Conservation (phyloP, 805 yeast species). For the Kurtzmaniella cleridarum region DNA sequence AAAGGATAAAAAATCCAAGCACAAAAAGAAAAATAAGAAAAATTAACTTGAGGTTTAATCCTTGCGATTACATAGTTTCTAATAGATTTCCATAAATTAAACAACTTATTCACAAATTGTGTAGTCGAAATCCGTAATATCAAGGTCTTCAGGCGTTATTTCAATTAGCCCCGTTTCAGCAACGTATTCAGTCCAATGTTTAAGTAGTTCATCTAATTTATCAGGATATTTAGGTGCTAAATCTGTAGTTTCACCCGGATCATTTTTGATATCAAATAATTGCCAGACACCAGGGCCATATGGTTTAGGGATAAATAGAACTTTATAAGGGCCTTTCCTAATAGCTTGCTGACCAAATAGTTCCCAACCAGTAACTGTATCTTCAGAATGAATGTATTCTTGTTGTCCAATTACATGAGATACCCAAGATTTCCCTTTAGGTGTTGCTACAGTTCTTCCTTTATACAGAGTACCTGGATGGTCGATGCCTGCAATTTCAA, state of each 20-base stretch:
- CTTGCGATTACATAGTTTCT: not conserved
- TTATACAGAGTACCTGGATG: constrained; percentile 39
- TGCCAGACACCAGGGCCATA: constrained; percentile 40
- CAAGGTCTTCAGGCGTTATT: constrained; percentile 11
- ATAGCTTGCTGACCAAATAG: constrained; percentile 53
- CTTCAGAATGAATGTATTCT: constrained; percentile 32
- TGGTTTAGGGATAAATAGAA: constrained; percentile 45
- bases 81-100: not conserved
- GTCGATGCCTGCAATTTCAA: constrained; percentile 42
- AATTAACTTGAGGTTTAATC: not conserved
- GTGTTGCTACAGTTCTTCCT: constrained; percentile 39
- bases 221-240: constrained; percentile 31
- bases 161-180: constrained; percentile 48
- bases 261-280: constrained; percentile 35
- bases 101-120: not conserved
- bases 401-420: constrained; percentile 25
- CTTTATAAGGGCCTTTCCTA: constrained; percentile 45
- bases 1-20: constrained; percentile 3
- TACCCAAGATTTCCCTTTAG: constrained; percentile 45
- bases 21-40: constrained; percentile 4
- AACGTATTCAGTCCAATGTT: constrained; percentile 47
- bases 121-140: constrained; percentile 1
- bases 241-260: constrained; percentile 51
- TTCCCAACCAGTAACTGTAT: constrained; percentile 52
- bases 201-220: constrained; percentile 35